Evolutionary conservation across 495 filamentous ascomycete species (phyloP).

Genomic region (Daldinia caldariorum): DNA sequence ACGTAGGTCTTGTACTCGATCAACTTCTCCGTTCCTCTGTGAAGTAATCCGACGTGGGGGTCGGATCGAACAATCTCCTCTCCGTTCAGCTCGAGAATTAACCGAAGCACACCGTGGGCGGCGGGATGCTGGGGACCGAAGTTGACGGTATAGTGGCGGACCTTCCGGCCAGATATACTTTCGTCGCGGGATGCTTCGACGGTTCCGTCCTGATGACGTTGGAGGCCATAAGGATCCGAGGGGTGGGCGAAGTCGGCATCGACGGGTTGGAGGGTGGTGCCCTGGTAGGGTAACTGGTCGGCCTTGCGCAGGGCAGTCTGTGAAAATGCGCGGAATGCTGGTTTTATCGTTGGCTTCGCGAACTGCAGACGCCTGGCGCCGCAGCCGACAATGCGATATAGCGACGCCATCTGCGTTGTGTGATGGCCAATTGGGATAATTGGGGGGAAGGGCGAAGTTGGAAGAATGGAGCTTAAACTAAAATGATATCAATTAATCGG

Average conservation of each 20-base stretch:
- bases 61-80: slow-evolving; percentile 97
- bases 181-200: slow-evolving; percentile 61
- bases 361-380: slow-evolving; percentile 65
- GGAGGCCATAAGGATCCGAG: slow-evolving; percentile 56
- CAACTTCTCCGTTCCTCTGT: slow-evolving; percentile 98
- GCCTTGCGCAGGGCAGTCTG: slow-evolving; percentile 70
- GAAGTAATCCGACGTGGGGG: slow-evolving; percentile 95
- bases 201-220: slow-evolving; percentile 55
- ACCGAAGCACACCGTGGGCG: slow-evolving; percentile 95
- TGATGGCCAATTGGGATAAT: slow-evolving; percentile 43
- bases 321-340: slow-evolving; percentile 69
- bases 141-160: slow-evolving; percentile 99
- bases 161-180: slow-evolving; percentile 76
- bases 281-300: slow-evolving; percentile 61
- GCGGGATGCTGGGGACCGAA: slow-evolving; percentile 99
- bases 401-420: slow-evolving; percentile 56
- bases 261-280: slow-evolving; percentile 74
- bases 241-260: slow-evolving; percentile 69
- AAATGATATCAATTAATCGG: background rate
- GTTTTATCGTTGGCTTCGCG: slow-evolving; percentile 37
- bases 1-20: slow-evolving; percentile 99
- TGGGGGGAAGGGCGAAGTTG: slow-evolving; percentile 7
- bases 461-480: slow-evolving; percentile 22
- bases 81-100: slow-evolving; percentile 97
- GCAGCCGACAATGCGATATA: slow-evolving; percentile 64